These are phyloP conservation scores for Rosa lucieae DNA, from an alignment of 306 rosid genomes.

Conservation along the genomic window DNA sequence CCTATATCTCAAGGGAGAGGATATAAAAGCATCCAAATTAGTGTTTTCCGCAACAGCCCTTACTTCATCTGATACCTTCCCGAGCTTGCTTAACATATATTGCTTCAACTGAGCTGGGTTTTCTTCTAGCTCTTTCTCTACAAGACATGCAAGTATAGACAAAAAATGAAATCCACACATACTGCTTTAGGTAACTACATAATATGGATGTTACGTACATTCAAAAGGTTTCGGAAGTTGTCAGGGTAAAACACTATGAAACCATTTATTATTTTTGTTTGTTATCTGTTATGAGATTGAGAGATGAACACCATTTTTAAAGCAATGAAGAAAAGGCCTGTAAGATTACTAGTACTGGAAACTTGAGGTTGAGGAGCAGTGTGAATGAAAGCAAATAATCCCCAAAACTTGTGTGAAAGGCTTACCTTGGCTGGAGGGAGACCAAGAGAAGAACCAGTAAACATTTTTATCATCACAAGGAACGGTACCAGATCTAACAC, in stretches of 20 bases:
- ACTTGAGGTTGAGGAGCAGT: background rate
- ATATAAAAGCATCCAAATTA: constrained; percentile 23
- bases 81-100: constrained; percentile 50
- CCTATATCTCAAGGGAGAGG: constrained; percentile 52
- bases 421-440: constrained; percentile 55
- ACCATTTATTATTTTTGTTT: background rate
- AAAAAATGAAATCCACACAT: background rate
- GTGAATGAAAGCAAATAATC: background rate
- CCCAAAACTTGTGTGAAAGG: background rate
- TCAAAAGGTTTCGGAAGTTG: background rate
- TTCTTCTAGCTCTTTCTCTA: constrained; percentile 47
- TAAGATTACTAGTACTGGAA: background rate
- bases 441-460: constrained; percentile 68
- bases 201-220: background rate
- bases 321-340: background rate
- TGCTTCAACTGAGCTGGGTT: constrained; percentile 45
- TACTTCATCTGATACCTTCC: constrained; percentile 37
- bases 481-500: constrained; percentile 48
- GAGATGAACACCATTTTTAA: background rate
- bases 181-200: background rate
- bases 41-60: constrained; percentile 45
- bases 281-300: background rate
- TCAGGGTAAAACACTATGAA: background rate
- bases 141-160: background rate
- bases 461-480: constrained; percentile 45